Base-by-base conservation (phyloP, 768 basidiomycete genomes). In the Lanmaoa rubissima region DNA sequence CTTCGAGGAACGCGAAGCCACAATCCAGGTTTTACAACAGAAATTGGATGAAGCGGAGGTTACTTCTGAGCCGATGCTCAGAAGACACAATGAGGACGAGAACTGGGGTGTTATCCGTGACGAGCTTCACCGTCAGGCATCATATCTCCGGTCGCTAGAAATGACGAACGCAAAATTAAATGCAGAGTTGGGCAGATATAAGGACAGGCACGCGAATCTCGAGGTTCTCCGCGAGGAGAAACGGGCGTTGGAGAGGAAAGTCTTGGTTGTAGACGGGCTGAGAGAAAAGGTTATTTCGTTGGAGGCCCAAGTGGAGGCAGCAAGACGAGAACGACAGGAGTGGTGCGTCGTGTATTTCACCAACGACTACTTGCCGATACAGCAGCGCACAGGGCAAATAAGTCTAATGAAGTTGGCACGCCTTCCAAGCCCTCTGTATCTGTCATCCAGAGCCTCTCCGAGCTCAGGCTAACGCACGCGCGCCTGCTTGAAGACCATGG, bases 151-250 rank as follows among this genome's bases (percentile, higher is more conserved):
- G 0, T 76, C 74, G 0, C 73, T 92, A 0, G 88, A 92, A 66
- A 64, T 74, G 7, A 75, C 76, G 3, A 91, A 91, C 58, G 71
- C 79, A 1, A 80, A 77, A 57, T 70, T 89, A 51, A 77, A 67
- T 3, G 65, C 76, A 0, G 88, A 92, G 61, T 62, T 90, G 16
- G 69, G 68, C 7, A 60, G 75, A 12, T 75, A 89, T 16, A 77
- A 81, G 35, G 83, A 83, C 57, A 75, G 80, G 1, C 75, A 84
- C n/a, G 71, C 76, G 8, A 85, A 81, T 60, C 72, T 88, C 3
- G 88, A 90, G 57, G 84, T 92, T 3, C 65, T 93, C 36, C 76
- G 80, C 34, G 91, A 92, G 66, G 87, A 92, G 71, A 90, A 91
- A 59, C 76, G 83, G 6, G 77, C 78, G 0, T 68, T 92, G 43